phyloP scores from a whole-genome alignment of 1,284 basidiomycete genomes.

The Fomes fomentarius region DNA sequence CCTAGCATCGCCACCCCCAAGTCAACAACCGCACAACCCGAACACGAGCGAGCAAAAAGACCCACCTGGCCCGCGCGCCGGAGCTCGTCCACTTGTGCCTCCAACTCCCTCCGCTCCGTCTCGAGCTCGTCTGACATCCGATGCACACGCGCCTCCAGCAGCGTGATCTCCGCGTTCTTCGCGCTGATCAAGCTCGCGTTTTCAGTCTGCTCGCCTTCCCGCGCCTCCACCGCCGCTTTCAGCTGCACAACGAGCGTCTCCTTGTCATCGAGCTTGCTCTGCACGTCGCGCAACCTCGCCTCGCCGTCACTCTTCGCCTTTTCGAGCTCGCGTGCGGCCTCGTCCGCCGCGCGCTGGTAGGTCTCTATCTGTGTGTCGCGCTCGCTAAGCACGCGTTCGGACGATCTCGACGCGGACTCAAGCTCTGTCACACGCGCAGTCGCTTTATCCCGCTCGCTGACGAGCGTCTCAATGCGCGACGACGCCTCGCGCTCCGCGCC shows the following conservation, averaged over 20 bases:
- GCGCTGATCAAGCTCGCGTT: constrained; percentile 51
- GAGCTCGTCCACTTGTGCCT: constrained; percentile 77
- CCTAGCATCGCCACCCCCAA: constrained; percentile 48
- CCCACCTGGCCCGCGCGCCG: constrained; percentile 80
- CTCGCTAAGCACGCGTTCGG: constrained; percentile 52
- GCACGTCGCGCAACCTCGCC: constrained; percentile 46
- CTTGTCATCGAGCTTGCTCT: constrained; percentile 51
- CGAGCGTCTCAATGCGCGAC: constrained; percentile 35
- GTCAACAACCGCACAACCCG: background rate
- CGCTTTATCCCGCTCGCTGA: constrained; percentile 52
- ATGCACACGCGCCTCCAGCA: constrained; percentile 53
- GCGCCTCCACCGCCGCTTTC: constrained; percentile 54
- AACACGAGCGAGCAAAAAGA: background rate
- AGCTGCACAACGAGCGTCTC: constrained; percentile 49
- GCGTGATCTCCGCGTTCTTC: constrained; percentile 59
- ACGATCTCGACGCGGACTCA: constrained; percentile 50
- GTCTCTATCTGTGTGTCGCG: constrained; percentile 54
- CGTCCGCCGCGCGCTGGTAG: constrained; percentile 50
- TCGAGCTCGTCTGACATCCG: constrained; percentile 56
- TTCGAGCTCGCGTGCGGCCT: constrained; percentile 48
- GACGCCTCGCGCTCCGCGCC: constrained; percentile 31
- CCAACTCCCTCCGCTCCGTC: constrained; percentile 68
- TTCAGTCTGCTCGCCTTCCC: constrained; percentile 56
- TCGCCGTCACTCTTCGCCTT: constrained; percentile 49
- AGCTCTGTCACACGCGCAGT: constrained; percentile 44